A percentile compares a stretch with the other conserved stretches of the same genome.
These are phyloP conservation scores for Brettanomyces bruxellensis DNA, from an alignment of 805 yeast genomes.

Conservation along the genomic window DNA sequence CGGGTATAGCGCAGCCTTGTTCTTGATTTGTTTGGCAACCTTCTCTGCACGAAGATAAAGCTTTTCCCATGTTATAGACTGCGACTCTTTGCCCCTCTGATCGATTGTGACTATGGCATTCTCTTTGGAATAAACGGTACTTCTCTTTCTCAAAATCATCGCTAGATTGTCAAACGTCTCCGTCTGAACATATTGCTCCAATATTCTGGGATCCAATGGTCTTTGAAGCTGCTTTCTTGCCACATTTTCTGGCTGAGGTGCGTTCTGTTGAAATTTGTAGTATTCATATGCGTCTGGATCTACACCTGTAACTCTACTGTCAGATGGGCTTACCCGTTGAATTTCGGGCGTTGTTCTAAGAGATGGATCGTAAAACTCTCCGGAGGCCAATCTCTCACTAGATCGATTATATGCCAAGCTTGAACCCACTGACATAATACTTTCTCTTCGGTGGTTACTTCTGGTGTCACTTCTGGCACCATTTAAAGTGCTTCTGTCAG, in stretches of 20 bases:
- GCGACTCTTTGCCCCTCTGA: slow-evolving; percentile 69
- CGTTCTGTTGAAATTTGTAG: neutral
- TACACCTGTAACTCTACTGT: neutral
- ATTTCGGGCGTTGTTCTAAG: neutral
- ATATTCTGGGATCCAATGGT: slow-evolving; percentile 56
- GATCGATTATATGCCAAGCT: neutral
- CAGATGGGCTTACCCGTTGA: neutral
- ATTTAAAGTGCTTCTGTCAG: neutral
- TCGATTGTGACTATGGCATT: slow-evolving; percentile 69
- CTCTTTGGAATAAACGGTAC: slow-evolving; percentile 53
- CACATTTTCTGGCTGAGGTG: neutral
- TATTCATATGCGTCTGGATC: neutral
- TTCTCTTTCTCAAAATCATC: slow-evolving; percentile 65
- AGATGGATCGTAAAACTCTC: neutral
- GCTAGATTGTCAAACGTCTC: slow-evolving; percentile 57
- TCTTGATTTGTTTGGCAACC: slow-evolving; percentile 74
- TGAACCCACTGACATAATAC: neutral
- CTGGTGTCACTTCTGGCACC: neutral
- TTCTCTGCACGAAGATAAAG: slow-evolving; percentile 75
- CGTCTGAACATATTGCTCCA: slow-evolving; percentile 24
- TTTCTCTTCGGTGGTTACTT: neutral
- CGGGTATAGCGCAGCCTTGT: slow-evolving; percentile 61
- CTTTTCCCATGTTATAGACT: slow-evolving; percentile 82
- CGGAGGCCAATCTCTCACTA: neutral
- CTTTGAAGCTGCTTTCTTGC: slow-evolving; percentile 30